Evolutionary conservation across 371 early-diverging fungal genomes (phyloP).

Genomic region (Dinochytrium kinnereticum): DNA sequence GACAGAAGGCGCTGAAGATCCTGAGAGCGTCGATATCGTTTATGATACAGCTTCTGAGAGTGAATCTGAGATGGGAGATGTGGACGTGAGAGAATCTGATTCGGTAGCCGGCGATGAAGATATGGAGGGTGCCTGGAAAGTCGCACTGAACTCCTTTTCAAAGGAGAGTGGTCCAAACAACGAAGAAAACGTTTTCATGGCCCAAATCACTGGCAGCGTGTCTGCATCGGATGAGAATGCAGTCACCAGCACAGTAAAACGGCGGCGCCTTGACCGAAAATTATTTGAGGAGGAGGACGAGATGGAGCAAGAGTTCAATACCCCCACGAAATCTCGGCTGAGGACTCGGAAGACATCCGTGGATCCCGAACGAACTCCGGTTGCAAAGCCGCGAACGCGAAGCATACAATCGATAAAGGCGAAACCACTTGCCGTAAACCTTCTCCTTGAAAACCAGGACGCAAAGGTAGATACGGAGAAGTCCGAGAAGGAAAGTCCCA

Average conservation of each 20-base stretch:
- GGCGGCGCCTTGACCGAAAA: background rate
- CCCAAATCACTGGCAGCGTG: background rate
- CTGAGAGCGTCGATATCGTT: background rate
- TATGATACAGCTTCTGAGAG: constrained; percentile 29
- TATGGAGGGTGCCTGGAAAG: constrained; percentile 5
- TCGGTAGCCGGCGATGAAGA: constrained; percentile 9
- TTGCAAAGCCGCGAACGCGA: background rate
- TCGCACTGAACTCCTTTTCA: background rate
- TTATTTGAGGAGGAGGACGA: background rate
- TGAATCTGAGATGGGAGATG: constrained; percentile 20
- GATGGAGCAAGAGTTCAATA: background rate
- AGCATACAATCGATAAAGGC: background rate
- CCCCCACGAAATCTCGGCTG: background rate
- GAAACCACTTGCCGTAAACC: background rate
- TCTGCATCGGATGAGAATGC: background rate
- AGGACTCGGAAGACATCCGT: background rate
- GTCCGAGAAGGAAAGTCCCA: background rate
- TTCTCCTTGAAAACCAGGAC: background rate
- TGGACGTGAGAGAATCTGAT: background rate
- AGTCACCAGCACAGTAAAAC: background rate
- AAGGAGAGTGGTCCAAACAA: background rate
- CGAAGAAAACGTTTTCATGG: background rate
- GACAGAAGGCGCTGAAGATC: background rate
- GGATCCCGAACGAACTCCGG: background rate
- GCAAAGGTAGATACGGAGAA: background rate